Conservation (phyloP, 2,329 filamentous ascomycete genomes). For the Clonostachys rhizophaga region DNA sequence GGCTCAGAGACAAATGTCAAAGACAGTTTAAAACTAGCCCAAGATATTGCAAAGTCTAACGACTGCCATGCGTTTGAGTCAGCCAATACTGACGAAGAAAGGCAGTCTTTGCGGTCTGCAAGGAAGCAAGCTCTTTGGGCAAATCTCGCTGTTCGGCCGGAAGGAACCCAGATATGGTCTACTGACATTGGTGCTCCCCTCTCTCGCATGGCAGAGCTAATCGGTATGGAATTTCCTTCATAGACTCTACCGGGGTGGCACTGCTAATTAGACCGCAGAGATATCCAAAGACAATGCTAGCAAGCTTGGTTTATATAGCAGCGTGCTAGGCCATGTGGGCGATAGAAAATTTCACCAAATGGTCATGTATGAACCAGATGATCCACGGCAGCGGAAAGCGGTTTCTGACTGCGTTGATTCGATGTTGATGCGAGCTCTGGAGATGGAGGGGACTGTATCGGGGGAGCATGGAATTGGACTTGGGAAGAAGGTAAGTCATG, state of each 20-base stretch:
- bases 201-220: conserved; percentile 65
- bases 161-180: conserved; percentile 65
- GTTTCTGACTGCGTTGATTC: conserved; percentile 58
- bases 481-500: conserved; percentile 62
- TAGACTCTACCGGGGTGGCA: not conserved
- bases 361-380: conserved; percentile 36
- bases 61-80: conserved; percentile 64
- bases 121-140: conserved; percentile 73
- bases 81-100: conserved; percentile 58
- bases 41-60: conserved; percentile 43
- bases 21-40: conserved; percentile 51
- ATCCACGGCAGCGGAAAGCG: conserved; percentile 47
- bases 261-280: too few relatives aligned
- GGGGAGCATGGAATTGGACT: conserved; percentile 69
- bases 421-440: conserved; percentile 66
- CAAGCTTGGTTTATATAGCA: too few relatives aligned
- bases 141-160: conserved; percentile 59
- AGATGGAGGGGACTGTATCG: conserved; percentile 68
- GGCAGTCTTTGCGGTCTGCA: conserved; percentile 68
- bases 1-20: conserved; percentile 60
- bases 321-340: conserved; percentile 71
- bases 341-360: conserved; percentile 71
- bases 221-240: conserved; percentile 25
- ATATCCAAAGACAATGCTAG: too few relatives aligned
- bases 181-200: conserved; percentile 80